Conservation (phyloP, 306 rosid species). For the Malus sieversii region DNA sequence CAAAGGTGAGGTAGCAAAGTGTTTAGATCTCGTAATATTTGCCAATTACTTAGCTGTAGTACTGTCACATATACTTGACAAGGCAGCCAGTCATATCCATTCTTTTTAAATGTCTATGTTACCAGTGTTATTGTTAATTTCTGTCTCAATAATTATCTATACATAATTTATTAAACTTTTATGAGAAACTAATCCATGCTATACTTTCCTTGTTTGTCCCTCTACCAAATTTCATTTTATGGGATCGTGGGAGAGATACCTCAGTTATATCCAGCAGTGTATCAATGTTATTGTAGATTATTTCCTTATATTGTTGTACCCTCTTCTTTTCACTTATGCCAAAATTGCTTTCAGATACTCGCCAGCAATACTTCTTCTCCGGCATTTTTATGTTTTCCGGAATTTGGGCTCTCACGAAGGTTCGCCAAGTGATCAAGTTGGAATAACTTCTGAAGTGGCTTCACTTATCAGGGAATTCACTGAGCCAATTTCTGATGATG, state of each 20-base stretch:
- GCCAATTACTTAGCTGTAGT: not conserved
- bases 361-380: slow-evolving; percentile 82
- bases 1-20: slow-evolving; percentile 40
- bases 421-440: slow-evolving; percentile 60
- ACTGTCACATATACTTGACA: not conserved
- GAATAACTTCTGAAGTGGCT: slow-evolving; percentile 69
- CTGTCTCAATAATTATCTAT: not conserved
- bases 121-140: not conserved
- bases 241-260: slow-evolving; percentile 2
- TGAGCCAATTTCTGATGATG: slow-evolving; percentile 57
- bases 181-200: not conserved
- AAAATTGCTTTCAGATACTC: slow-evolving; percentile 58
- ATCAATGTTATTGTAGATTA: not conserved
- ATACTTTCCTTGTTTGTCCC: not conserved
- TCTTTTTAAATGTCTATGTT: not conserved
- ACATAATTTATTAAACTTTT: not conserved
- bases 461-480: slow-evolving; percentile 75
- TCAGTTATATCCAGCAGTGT: not conserved
- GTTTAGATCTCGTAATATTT: not conserved
- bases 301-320: not conserved
- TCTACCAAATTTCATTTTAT: not conserved
- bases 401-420: slow-evolving; percentile 52
- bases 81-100: not conserved
- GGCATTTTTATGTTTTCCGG: slow-evolving; percentile 83
- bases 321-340: slow-evolving; percentile 13